phyloP scores from a whole-genome alignment of 495 filamentous ascomycete genomes.

The Neurospora tetrasperma region DNA sequence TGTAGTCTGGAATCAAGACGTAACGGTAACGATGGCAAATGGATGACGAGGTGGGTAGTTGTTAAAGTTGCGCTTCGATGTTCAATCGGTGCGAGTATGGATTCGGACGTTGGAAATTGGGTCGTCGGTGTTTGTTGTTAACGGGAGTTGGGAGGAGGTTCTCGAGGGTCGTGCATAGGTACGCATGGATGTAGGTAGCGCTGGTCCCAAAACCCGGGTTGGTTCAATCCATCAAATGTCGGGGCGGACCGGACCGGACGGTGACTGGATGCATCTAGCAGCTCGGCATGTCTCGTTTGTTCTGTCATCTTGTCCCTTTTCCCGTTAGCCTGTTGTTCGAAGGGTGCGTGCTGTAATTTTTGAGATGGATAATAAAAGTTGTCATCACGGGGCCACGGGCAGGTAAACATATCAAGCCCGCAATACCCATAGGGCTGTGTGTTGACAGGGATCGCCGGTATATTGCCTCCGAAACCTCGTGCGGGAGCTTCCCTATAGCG shows the following conservation, averaged over 20 bases:
- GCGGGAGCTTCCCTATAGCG: neutral
- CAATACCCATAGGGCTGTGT: neutral
- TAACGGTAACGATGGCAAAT: slow-evolving; percentile 83
- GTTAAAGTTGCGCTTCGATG: neutral
- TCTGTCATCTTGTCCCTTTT: neutral
- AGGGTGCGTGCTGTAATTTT: neutral
- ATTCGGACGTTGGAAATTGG: neutral
- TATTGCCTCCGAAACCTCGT: neutral
- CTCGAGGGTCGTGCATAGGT: neutral
- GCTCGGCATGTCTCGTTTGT: neutral
- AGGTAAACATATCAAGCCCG: neutral
- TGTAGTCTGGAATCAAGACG: slow-evolving; percentile 66
- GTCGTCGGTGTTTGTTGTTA: neutral
- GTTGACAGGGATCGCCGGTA: neutral
- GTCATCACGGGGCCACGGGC: neutral
- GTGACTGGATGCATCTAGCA: neutral
- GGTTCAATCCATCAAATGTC: neutral
- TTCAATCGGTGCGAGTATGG: neutral
- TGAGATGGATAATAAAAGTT: neutral
- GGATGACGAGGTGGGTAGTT: slow-evolving; percentile 52
- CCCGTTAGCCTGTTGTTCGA: neutral
- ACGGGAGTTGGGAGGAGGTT: neutral
- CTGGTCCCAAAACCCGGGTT: no score
- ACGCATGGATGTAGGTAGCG: neutral
- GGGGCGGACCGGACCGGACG: neutral